Evolutionary conservation across 345 rosid species (phyloP), one percentile per base, ranked within the genome.

Genomic region (Odontarrhena argentea): DNA sequence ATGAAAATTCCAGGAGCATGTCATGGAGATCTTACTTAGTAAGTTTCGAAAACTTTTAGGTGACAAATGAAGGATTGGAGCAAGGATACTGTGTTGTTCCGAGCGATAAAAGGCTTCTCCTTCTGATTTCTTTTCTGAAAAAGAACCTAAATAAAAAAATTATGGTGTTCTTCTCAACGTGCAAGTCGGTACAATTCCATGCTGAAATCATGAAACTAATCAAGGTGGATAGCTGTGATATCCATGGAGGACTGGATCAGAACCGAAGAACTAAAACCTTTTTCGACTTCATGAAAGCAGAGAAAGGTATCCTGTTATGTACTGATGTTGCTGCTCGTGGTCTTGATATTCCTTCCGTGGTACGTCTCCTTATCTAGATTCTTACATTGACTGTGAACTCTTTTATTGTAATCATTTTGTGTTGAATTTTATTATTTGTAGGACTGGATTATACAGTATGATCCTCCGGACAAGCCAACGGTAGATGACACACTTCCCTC

Each of bases 321-420:
- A 95, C 99, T 69, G 97, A 91, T 78, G 97, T 91, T 62, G 97
- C 97, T 38, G 99, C 96, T 24, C 97, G 99, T 78, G 99, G 97
- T 64, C 97, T 94, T 15, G 99, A 94, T 79, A 88, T 94, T 77
- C 96, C 99, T 49, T 69, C 93, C 32, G 99, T 91, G 96, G 99
- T 89, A 84, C 48, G 78, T 54, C 37, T 44, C 55, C 58, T 24
- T 13, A 14, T 36, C 55, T 36, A 26, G 22, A 36, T 51, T 58
- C 60, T 63, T 8, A 8, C 60, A 15, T 54, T 7, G 8, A 11
- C 13, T 38, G n/a, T 18, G 0, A 43, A 43, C n/a, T 22, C 35
- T 60, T 47, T 26, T 64, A 56, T 1, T 28, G 51, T 22, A n/a
- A 38, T 53, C 51, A 38, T 51, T 0, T 51, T 44, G 51, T 67